Conservation (phyloP, 805 yeast species). For the Metschnikowia aberdeeniae region DNA sequence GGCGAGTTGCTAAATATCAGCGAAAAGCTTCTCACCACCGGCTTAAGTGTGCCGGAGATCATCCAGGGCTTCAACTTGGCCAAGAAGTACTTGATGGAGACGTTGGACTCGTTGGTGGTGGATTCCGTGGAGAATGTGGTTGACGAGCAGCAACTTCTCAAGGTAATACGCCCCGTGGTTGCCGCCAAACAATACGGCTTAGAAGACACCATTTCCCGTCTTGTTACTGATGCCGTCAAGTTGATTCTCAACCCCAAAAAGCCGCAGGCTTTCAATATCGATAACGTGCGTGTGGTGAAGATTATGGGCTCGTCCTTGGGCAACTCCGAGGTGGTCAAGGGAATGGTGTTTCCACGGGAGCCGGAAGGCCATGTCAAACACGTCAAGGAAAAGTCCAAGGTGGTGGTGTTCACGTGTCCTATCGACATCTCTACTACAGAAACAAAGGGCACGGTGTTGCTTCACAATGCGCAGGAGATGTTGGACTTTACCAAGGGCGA, state of each 20-base stretch:
- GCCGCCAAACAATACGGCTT: constrained; percentile 91
- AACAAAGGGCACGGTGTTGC: constrained; percentile 93
- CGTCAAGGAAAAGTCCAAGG: constrained; percentile 60
- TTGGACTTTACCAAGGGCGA: constrained; percentile 94
- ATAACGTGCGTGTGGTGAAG: constrained; percentile 91
- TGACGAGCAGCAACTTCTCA: constrained; percentile 53
- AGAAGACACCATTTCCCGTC: constrained; percentile 69
- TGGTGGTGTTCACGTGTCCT: constrained; percentile 90
- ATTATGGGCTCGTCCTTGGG: constrained; percentile 86
- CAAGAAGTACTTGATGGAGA: constrained; percentile 64
- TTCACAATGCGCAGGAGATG: constrained; percentile 97
- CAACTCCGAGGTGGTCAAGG: constrained; percentile 78
- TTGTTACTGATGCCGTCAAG: constrained; percentile 83
- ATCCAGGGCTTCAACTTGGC: constrained; percentile 91
- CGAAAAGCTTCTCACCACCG: constrained; percentile 78
- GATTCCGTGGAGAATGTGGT: constrained; percentile 57
- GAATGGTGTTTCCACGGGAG: constrained; percentile 97
- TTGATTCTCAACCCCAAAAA: constrained; percentile 65
- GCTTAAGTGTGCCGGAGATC: constrained; percentile 88
- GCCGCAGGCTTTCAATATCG: constrained; percentile 76
- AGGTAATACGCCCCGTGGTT: constrained; percentile 80
- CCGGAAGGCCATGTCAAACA: constrained; percentile 90
- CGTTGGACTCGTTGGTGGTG: constrained; percentile 62
- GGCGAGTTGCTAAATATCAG: constrained; percentile 88
- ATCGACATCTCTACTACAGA: constrained; percentile 95